A percentile compares a stretch with the other conserved stretches of the same genome.
Conservation (phyloP, 2,329 filamentous ascomycete species). For the Xylariaceae sp. region DNA sequence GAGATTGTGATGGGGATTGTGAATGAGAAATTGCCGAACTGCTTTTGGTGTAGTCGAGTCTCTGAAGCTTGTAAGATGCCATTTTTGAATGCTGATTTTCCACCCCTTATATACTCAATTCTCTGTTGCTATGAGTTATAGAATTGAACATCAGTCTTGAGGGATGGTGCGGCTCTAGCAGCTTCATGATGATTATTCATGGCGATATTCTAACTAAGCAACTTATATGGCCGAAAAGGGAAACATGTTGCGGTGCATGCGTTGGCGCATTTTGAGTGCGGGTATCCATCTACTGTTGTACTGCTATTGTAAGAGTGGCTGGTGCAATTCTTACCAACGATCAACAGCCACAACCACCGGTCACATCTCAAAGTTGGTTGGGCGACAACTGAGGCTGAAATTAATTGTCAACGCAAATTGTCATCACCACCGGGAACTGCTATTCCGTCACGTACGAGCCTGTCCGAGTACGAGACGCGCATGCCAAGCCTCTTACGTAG, state of each 20-base stretch:
- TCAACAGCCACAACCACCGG: too few relatives aligned
- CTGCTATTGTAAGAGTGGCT: too few relatives aligned
- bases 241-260: slow-evolving; percentile 15
- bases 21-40: background rate
- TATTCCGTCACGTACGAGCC: slow-evolving; percentile 23
- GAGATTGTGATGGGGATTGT: background rate
- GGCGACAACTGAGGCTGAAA: too few relatives aligned
- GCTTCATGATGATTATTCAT: background rate
- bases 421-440: slow-evolving; percentile 23
- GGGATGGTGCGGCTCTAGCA: background rate
- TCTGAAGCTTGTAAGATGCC: slow-evolving; percentile 8
- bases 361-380: too few relatives aligned
- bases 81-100: slow-evolving; percentile 5
- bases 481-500: slow-evolving; percentile 15
- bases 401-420: too few relatives aligned
- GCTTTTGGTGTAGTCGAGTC: background rate
- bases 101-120: slow-evolving; percentile 14
- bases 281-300: too few relatives aligned
- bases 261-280: too few relatives aligned
- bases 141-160: too few relatives aligned
- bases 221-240: slow-evolving; percentile 10
- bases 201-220: slow-evolving; percentile 6
- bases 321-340: too few relatives aligned
- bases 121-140: too few relatives aligned
- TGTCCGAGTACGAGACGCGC: slow-evolving; percentile 24